Conservation (phyloP, 2,329 filamentous ascomycete genomes). For the Alternaria sp. region DNA sequence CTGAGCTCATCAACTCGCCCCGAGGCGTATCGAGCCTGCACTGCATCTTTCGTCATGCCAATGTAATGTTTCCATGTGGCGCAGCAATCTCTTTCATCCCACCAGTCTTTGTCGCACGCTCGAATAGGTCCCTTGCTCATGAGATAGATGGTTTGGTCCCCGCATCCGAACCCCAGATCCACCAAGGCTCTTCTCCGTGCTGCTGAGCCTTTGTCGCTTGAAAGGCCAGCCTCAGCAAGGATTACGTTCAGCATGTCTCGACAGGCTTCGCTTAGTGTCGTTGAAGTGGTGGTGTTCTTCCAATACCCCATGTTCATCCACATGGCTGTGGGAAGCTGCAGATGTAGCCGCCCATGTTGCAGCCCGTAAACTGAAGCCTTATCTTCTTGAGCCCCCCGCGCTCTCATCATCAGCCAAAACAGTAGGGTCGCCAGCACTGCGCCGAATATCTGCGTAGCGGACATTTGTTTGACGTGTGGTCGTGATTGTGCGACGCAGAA, state of each 20-base stretch:
- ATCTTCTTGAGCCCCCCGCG: neutral
- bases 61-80: slow-evolving; percentile 50
- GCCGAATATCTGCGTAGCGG: neutral
- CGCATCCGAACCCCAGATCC: slow-evolving; percentile 66
- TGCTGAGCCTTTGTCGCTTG: slow-evolving; percentile 3
- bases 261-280: slow-evolving; percentile 54
- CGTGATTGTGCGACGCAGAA: neutral
- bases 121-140: slow-evolving; percentile 25
- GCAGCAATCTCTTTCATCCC: slow-evolving; percentile 11
- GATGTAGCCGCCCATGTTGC: slow-evolving; percentile 63
- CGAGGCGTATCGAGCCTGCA: slow-evolving; percentile 52
- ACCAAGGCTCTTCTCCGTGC: slow-evolving; percentile 44
- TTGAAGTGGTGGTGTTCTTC: slow-evolving; percentile 41
- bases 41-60: slow-evolving; percentile 59
- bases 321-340: slow-evolving; percentile 58
- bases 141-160: slow-evolving; percentile 62
- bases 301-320: slow-evolving; percentile 71
- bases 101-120: slow-evolving; percentile 22
- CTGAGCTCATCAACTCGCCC: slow-evolving; percentile 16
- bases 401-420: neutral
- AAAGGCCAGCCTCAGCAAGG: slow-evolving; percentile 53
- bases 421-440: neutral
- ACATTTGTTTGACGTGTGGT: neutral
- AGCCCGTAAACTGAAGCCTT: slow-evolving; percentile 52
- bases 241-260: slow-evolving; percentile 58